Percentiles rank a stretch among this genome's conserved stretches.
Conservation (phyloP, 2,329 filamentous ascomycete species). For the Diaporthe amygdali region DNA sequence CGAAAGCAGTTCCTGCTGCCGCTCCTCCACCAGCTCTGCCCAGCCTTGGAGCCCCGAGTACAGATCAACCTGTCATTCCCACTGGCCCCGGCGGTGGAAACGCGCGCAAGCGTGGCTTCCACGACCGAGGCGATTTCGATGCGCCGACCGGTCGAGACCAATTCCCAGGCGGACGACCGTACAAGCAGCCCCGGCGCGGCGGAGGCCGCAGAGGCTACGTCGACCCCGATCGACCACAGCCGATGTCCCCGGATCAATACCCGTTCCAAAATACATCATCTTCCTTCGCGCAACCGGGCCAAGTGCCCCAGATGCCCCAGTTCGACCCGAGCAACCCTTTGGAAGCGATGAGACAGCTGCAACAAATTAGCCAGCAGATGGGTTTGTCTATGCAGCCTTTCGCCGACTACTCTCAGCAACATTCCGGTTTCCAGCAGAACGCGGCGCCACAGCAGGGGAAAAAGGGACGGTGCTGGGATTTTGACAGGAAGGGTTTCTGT, state of each 20-base stretch:
- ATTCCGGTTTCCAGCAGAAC: constrained; percentile 26
- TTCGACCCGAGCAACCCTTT: constrained; percentile 67
- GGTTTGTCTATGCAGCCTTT: constrained; percentile 52
- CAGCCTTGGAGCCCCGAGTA: neutral
- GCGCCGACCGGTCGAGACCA: constrained; percentile 34
- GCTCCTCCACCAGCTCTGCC: neutral
- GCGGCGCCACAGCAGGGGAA: constrained; percentile 37
- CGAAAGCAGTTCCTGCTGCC: constrained; percentile 29
- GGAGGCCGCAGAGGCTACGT: constrained; percentile 33
- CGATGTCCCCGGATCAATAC: constrained; percentile 29
- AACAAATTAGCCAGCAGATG: constrained; percentile 65
- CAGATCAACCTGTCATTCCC: constrained; percentile 2
- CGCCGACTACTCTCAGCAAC: constrained; percentile 35
- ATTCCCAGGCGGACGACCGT: constrained; percentile 46
- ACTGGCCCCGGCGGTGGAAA: constrained; percentile 35
- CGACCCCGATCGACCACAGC: constrained; percentile 29
- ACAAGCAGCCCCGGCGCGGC: constrained; percentile 66
- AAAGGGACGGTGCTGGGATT: constrained; percentile 68
- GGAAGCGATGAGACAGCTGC: constrained; percentile 66
- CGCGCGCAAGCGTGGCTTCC: constrained; percentile 57
- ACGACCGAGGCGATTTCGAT: constrained; percentile 54
- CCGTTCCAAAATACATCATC: constrained; percentile 24
- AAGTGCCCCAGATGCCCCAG: constrained; percentile 42
- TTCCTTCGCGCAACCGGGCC: constrained; percentile 31
- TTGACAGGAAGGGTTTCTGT: constrained; percentile 76